Evolutionary conservation across 768 basidiomycete species (phyloP).

Genomic region (Rickenella mellea): DNA sequence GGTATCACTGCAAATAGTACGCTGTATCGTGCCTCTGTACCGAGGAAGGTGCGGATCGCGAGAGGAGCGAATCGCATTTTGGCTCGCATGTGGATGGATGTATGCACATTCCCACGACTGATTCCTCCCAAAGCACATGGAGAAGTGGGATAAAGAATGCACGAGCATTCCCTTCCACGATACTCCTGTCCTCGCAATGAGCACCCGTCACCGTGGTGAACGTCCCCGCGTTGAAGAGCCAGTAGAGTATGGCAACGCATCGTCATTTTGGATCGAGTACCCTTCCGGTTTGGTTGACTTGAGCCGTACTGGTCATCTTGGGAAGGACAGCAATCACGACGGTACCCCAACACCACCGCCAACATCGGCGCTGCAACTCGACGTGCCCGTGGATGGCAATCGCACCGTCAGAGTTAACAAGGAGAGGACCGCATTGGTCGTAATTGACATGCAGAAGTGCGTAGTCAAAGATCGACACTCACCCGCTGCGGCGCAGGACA

Average conservation of each 20-base stretch:
- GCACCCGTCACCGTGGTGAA: constrained; percentile 34
- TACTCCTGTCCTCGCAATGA: constrained; percentile 35
- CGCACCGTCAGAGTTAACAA: constrained; percentile 42
- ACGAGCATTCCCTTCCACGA: constrained; percentile 24
- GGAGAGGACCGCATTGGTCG: constrained; percentile 42
- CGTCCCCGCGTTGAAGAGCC: constrained; percentile 35
- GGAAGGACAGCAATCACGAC: constrained; percentile 10
- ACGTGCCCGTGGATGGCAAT: constrained; percentile 44
- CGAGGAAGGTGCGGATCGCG: too few relatives aligned
- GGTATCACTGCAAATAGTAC: too few relatives aligned
- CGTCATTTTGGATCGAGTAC: constrained; percentile 62
- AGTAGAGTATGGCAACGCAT: constrained; percentile 44
- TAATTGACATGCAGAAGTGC: constrained; percentile 72
- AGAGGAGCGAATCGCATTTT: too few relatives aligned
- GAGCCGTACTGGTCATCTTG: constrained; percentile 36
- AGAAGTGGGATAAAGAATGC: too few relatives aligned
- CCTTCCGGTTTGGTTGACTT: constrained; percentile 55
- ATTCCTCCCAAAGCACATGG: too few relatives aligned
- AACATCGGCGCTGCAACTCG: constrained; percentile 30
- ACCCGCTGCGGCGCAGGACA: constrained; percentile 2
- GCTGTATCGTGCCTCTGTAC: too few relatives aligned
- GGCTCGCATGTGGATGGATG: too few relatives aligned
- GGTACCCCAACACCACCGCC: constrained; percentile 16
- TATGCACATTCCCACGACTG: too few relatives aligned
- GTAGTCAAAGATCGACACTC: constrained; percentile 12